Evolutionary conservation across 2,329 filamentous ascomycete genomes (phyloP), one percentile per base, ranked within the genome.

Genomic region (Colletotrichum gloeosporioides): DNA sequence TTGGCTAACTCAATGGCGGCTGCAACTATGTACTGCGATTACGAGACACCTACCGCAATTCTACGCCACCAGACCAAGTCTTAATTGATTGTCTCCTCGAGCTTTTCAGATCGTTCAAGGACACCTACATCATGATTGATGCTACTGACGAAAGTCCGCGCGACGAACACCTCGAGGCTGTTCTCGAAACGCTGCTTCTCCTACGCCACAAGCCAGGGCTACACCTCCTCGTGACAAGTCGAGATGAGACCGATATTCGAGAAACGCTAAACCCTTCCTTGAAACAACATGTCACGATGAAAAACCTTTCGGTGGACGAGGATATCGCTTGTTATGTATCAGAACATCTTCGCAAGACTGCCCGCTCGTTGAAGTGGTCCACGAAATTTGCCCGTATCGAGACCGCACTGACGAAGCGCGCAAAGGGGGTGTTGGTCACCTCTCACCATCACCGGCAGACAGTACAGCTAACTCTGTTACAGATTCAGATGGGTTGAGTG

Each of bases 81-180:
- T 57, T 62, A 13, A 25, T 73, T 15, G 78, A 79, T 18, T 80
- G 75, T 36, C 69, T 84, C 2, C 75, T 55, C 49, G 55, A 80
- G 53, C 53, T 83, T 2, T 29, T 84, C 2, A 63, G 70, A 18
- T 36, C 68, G 5, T 85, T 86, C 57, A 49, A 81, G 0, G 71
- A 82, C 9, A 80, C 84, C 1, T 86, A 83, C 66, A 79, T 86
- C 12, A 53, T 86, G 4, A 12, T 86, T 4, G 85, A 87, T 73
- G 85, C 85, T 1, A 77, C 86, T 8, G 84, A 86, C 63, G 84
- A 87, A 76, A 83, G 83, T 59, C 82, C 83, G 1, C 72, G 77
- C 10, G 73, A 79, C 2, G 22, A 25, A 22, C 44, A 53, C 4
- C 65, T 29, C 16, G 80, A 76, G 2, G 53, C 83, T 4, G 49